phyloP scores from a whole-genome alignment of 148 eudicot species.

The Cornus suecica region DNA sequence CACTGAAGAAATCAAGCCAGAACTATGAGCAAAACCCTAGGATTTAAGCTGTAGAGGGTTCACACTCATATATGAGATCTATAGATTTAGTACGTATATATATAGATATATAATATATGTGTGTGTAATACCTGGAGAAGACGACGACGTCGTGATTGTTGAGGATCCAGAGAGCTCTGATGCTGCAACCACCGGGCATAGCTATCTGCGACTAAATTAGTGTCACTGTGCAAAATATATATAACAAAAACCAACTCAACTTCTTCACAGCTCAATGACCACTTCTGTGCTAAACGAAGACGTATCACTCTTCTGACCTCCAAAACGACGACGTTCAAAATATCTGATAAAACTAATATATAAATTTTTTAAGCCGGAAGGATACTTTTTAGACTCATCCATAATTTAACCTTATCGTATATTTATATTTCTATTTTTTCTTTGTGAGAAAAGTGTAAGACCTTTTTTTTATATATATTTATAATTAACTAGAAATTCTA shows the following conservation, averaged over 20 bases:
- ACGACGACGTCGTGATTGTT: constrained; percentile 67
- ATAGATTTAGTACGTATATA: neutral
- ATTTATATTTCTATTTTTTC: too few relatives aligned
- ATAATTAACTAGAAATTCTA: too few relatives aligned
- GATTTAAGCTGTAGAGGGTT: neutral
- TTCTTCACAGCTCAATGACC: neutral
- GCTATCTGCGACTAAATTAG: neutral
- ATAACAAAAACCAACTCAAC: neutral
- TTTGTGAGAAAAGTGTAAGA: too few relatives aligned
- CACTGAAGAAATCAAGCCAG: neutral
- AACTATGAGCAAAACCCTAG: constrained; percentile 12
- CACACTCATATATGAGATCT: neutral
- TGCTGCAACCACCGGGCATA: constrained; percentile 56
- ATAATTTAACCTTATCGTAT: too few relatives aligned
- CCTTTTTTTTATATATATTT: too few relatives aligned
- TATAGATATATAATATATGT: neutral
- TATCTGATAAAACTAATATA: too few relatives aligned
- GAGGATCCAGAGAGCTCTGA: constrained; percentile 92
- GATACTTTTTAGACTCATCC: too few relatives aligned
- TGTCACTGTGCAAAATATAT: neutral
- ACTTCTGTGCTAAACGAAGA: neutral
- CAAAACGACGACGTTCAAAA: too few relatives aligned
- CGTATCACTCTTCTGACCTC: neutral
- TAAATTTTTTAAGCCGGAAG: too few relatives aligned
- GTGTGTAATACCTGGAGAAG: constrained; percentile 61